Evolutionary conservation across 371 early-diverging fungal species (phyloP).

Genomic region (Lichtheimia ornata): DNA sequence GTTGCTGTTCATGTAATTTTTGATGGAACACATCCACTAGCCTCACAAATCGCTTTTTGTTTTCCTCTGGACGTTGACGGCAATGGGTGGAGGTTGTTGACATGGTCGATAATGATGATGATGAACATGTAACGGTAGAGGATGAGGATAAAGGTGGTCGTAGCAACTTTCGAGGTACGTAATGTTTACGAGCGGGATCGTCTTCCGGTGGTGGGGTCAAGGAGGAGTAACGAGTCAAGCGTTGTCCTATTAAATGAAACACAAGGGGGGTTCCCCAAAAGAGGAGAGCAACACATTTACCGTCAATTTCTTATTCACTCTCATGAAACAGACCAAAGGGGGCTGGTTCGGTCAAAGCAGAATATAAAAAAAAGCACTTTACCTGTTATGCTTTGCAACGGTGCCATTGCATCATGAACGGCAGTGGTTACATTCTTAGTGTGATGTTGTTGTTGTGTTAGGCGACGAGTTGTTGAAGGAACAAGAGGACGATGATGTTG

Average conservation of each 20-base stretch:
- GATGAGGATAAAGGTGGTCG: neutral
- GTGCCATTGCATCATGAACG: too few species aligned
- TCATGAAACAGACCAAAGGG: too few species aligned
- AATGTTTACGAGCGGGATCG: conserved; percentile 24
- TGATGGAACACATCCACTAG: conserved; percentile 29
- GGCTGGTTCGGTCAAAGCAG: too few species aligned
- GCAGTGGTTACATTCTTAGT: neutral
- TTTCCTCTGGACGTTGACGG: neutral
- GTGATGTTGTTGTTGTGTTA: conserved; percentile 7
- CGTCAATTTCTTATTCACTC: too few species aligned
- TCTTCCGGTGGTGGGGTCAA: conserved; percentile 25
- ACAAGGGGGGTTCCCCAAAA: too few species aligned
- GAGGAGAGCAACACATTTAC: too few species aligned
- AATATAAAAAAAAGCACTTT: neutral
- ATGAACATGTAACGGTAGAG: too few species aligned
- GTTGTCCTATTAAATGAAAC: too few species aligned
- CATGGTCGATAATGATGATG: neutral
- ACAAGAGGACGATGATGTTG: neutral
- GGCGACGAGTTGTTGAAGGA: neutral
- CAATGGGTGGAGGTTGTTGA: conserved; percentile 7
- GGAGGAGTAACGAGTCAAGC: too few species aligned
- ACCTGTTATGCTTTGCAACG: conserved; percentile 40
- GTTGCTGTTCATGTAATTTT: conserved; percentile 25
- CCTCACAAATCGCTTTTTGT: conserved; percentile 25
- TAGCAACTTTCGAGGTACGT: conserved; percentile 32